Base-by-base conservation (phyloP, 2,329 filamentous ascomycete species). In the Pseudogymnoascus sp. region DNA sequence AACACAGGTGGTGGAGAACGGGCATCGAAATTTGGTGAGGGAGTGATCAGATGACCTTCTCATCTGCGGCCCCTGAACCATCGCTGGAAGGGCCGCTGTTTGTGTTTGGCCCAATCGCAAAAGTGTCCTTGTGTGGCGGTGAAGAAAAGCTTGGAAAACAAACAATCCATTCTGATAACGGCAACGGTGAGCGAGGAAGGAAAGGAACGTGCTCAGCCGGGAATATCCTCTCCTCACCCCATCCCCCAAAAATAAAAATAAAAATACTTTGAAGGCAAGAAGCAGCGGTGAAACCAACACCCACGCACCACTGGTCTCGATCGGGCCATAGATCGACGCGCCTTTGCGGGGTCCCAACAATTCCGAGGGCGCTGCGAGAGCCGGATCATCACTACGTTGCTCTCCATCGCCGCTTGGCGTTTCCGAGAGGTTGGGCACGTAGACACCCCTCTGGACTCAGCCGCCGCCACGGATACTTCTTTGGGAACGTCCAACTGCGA, bases 31-130 rank as follows among this genome's bases (percentile, higher is more conserved):
- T 52, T 52, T 33, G 45, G 45, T 12, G n/a, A 52, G 14, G 16
- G 28, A 30, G n/a, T 30, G 45, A 52, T 52, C 45, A 52, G n/a
- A 52, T 52, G 45, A 52, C 45, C 45, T 33, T 52, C n/a, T 52
- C 45, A 52, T 16, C 8, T 25, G 19, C 45, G 45, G 39, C 45
- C 45, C 45, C 45, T 52, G 45, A 52, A 6, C n/a, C 14, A 52
- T 52, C 25, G 8, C 8, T 52, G n/a, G 30, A 33, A 33, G 30
- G 30, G 2, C 30, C 30, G 22, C n/a, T 52, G 14, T 30, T 16
- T 16, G 14, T 52, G 22, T 22, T 14, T 16, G n/a, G 5, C 25
- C 25, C 45, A 52, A 52, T 52, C 25, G 45, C 45, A 3, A 45
- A 25, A 19, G 25, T 16, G 45, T 30, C n/a, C 4, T 28, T 52